A percentile compares a stretch with the other conserved stretches of the same genome.
Conservation (phyloP, 495 filamentous ascomycete genomes). For the Penicillium manginii region DNA sequence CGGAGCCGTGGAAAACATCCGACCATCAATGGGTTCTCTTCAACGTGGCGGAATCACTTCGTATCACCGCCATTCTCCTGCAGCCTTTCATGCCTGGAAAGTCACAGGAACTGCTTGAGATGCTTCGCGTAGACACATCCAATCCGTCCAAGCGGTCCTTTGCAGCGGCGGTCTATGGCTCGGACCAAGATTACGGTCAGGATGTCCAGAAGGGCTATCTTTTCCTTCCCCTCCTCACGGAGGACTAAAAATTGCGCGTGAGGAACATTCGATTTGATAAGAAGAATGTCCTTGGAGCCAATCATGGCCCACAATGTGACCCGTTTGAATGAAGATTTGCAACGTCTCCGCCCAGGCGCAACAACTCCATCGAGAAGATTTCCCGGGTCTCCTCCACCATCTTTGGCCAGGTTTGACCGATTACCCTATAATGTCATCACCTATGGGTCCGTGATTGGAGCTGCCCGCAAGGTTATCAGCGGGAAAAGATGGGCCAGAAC, state of each 20-base stretch:
- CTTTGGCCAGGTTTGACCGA: slow-evolving; percentile 18
- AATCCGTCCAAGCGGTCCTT: slow-evolving; percentile 52
- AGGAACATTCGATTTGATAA: slow-evolving; percentile 38
- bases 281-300: slow-evolving; percentile 29
- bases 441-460: slow-evolving; percentile 24
- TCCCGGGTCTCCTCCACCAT: slow-evolving; percentile 23
- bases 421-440: slow-evolving; percentile 25
- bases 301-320: slow-evolving; percentile 19
- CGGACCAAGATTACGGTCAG: slow-evolving; percentile 72
- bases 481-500: slow-evolving; percentile 35
- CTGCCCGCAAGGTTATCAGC: slow-evolving; percentile 41
- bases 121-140: slow-evolving; percentile 66
- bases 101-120: slow-evolving; percentile 71
- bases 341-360: slow-evolving; percentile 27
- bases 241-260: slow-evolving; percentile 36
- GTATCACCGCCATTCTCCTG: slow-evolving; percentile 79
- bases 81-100: slow-evolving; percentile 93
- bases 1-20: slow-evolving; percentile 61
- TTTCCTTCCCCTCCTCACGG: slow-evolving; percentile 59
- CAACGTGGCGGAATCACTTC: slow-evolving; percentile 74
- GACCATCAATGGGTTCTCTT: slow-evolving; percentile 62
- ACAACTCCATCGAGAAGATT: slow-evolving; percentile 22
- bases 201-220: slow-evolving; percentile 50
- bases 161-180: slow-evolving; percentile 58
- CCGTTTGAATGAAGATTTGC: slow-evolving; percentile 27